Evolutionary conservation across 2,329 filamentous ascomycete species (phyloP), one percentile per base, ranked within the genome.

Genomic region (Beauveria bassiana): DNA sequence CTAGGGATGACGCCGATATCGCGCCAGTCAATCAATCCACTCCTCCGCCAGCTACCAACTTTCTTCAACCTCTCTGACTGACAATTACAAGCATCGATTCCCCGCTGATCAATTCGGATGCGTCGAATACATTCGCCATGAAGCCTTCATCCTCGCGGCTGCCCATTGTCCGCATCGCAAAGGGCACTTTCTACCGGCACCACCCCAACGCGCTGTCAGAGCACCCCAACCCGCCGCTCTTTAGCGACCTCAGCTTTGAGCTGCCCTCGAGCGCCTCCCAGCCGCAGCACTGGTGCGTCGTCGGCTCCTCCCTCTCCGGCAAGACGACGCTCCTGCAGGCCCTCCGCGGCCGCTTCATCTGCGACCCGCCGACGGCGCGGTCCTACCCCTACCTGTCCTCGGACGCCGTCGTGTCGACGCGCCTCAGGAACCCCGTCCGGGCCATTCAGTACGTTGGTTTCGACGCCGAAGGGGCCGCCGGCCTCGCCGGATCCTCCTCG

Each of bases 391-490:
- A 89, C 70, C 81, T 98, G 2, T 82, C 87, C 16, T 84, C 82
- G 2, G 80, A 84, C 53, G 79, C 81, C 6, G 14, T 38, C 34
- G 81, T 91, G 7, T 76, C 82, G 2, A 67, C 76, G 24, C 76
- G 79, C 2, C 73, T 90, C 53, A 81, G 83, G 50, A 82, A 78
- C 58, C 85, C 89, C 0, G 79, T 79, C 14, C 80, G 81, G 65
- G 91, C 91, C 0, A 88, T 99, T 62, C 87, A 88, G 67, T 93
- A 96, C 78, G 92, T 98, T 10, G 93, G 95, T 0, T 98, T 98
- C 70, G 90, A 91, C 69, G 86, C 85, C 2, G 89, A 93, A 67
- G 81, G 85, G 6, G 75, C 79, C 54, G 75, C 79, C 54, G 56
- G 57, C n/a, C 75, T 83, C 16, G 68, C 70, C 0, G 76, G 83